phyloP scores from a whole-genome alignment of 768 basidiomycete species.

The Mycena albidolilacea region DNA sequence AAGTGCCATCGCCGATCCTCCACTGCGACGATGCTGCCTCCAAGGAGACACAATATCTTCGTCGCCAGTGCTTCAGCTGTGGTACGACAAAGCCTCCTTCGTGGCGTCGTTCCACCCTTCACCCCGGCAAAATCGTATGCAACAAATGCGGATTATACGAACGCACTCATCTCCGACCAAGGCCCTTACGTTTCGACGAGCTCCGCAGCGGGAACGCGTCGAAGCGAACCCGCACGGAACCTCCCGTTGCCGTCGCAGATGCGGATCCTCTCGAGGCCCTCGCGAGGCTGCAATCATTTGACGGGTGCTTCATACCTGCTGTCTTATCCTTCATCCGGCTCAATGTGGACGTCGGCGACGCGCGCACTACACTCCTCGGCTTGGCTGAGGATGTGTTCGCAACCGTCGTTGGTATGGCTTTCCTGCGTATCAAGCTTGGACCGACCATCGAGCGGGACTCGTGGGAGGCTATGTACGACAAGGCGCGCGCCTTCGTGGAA shows the following conservation, averaged over 20 bases:
- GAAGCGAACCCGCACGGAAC: neutral
- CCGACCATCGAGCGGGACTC: conserved; percentile 15
- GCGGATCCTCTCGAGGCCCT: conserved; percentile 22
- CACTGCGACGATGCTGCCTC: conserved; percentile 44
- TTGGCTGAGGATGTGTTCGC: conserved; percentile 14
- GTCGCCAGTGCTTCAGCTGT: conserved; percentile 90
- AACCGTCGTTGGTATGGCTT: conserved; percentile 19
- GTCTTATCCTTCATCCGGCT: conserved; percentile 16
- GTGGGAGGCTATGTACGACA: conserved; percentile 31
- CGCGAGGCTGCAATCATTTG: conserved; percentile 20
- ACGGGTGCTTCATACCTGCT: conserved; percentile 19
- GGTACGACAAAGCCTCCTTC: conserved; percentile 92
- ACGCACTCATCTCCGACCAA: conserved; percentile 85
- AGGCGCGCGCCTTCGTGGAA: conserved; percentile 10
- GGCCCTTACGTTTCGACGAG: conserved; percentile 71
- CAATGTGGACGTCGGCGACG: neutral
- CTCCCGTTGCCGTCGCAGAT: conserved; percentile 44
- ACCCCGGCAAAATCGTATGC: conserved; percentile 93
- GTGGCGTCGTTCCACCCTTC: conserved; percentile 90
- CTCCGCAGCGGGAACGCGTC: conserved; percentile 51
- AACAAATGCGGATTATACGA: conserved; percentile 95
- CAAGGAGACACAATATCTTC: conserved; percentile 86
- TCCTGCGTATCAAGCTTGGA: conserved; percentile 9
- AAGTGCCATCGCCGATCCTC: no score
- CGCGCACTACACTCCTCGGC: neutral